Conservation (phyloP, 768 basidiomycete genomes). For the Amanita phalloides region DNA sequence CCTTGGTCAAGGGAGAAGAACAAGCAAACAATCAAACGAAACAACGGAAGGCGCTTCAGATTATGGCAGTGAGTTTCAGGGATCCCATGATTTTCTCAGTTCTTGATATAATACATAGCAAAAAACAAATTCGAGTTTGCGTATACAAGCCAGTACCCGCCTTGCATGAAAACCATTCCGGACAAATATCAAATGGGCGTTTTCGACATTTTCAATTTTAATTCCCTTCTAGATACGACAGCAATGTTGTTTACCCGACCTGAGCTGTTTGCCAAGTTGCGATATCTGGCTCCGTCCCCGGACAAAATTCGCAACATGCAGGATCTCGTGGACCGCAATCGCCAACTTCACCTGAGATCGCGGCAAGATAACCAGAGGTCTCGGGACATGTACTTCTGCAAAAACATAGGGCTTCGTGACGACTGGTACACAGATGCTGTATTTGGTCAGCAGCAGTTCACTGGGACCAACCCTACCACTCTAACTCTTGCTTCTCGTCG, state of each 20-base stretch:
- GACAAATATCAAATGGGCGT: neutral
- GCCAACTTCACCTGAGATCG: neutral
- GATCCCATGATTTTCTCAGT: neutral
- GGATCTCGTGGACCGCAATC: neutral
- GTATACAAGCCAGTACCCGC: neutral
- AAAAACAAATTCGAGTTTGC: neutral
- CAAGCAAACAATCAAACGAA: neutral
- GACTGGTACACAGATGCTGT: constrained; percentile 22
- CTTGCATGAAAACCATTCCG: neutral
- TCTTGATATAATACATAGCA: neutral
- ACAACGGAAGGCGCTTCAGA: no score
- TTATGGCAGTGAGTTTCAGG: neutral
- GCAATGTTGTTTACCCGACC: neutral
- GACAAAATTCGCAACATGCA: neutral
- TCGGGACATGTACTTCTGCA: constrained; percentile 13
- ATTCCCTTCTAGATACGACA: neutral
- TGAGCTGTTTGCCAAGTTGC: neutral
- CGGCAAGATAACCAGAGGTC: neutral
- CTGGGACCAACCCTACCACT: constrained; percentile 18
- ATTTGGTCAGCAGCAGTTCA: constrained; percentile 20
- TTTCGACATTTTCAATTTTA: neutral
- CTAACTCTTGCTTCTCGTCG: constrained; percentile 12
- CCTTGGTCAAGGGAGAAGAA: neutral
- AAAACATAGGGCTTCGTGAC: constrained; percentile 17
- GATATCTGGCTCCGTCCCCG: neutral